These are phyloP conservation scores for Penicillium turbatum DNA, from an alignment of 495 filamentous ascomycete genomes.

Conservation along the genomic window DNA sequence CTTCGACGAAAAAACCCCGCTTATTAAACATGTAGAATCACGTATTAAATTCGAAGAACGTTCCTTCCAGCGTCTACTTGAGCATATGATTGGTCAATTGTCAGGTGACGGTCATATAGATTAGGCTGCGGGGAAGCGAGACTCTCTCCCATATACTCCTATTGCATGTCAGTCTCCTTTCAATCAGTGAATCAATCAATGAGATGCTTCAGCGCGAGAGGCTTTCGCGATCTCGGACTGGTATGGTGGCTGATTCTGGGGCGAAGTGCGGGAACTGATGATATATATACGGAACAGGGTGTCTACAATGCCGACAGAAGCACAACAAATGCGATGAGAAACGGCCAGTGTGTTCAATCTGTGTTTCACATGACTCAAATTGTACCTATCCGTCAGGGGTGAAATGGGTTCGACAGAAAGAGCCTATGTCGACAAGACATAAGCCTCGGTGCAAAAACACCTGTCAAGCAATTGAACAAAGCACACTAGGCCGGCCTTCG, in stretches of 20 bases:
- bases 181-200: no score
- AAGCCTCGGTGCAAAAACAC: conserved; percentile 12
- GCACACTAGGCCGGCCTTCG: background rate
- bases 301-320: conserved; percentile 24
- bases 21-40: no score
- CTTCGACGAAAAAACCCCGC: no score
- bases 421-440: conserved; percentile 18
- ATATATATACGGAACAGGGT: conserved; percentile 11
- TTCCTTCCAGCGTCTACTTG: no score
- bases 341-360: conserved; percentile 22
- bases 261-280: background rate
- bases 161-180: background rate
- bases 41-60: no score
- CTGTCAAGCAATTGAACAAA: background rate
- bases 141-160: no score
- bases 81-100: background rate
- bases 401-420: conserved; percentile 21
- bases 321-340: conserved; percentile 28
- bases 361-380: conserved; percentile 8
- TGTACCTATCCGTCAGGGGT: conserved; percentile 23
- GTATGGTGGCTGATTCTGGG: conserved; percentile 2
- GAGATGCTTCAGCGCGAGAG: conserved; percentile 5
- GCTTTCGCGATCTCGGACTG: conserved; percentile 22
- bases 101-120: background rate
- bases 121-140: background rate